Evolutionary conservation across 108 stramenopile genomes (phyloP).

Genomic region (Poteriospumella lacustris): DNA sequence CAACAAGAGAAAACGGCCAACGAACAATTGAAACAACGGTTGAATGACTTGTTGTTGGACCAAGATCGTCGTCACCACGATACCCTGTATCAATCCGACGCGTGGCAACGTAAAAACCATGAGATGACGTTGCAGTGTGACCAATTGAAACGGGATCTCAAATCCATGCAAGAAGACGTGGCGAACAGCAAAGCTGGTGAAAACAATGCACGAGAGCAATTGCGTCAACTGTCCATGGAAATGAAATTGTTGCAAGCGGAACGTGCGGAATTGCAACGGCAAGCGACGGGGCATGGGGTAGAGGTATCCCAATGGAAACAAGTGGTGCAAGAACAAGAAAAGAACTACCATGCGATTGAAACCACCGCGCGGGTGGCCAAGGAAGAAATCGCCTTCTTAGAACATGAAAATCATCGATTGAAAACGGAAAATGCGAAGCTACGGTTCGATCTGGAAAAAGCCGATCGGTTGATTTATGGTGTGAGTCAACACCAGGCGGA

Average conservation of each 20-base stretch:
- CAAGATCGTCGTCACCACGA: not conserved
- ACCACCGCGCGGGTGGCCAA: not conserved
- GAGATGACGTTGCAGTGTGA: not conserved
- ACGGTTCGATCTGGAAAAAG: not conserved
- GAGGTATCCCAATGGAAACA: not conserved
- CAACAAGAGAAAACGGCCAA: too few species aligned
- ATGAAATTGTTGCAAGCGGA: not conserved
- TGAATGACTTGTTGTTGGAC: not conserved
- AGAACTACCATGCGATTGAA: not conserved
- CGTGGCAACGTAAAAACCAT: not conserved
- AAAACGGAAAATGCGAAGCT: not conserved
- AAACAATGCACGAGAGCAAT: not conserved
- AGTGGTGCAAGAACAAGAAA: not conserved
- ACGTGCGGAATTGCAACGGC: not conserved
- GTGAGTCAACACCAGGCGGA: not conserved
- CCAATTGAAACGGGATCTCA: not conserved
- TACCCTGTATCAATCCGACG: not conserved
- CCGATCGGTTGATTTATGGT: not conserved
- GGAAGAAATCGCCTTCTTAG: not conserved
- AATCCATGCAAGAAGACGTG: not conserved
- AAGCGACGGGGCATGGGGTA: not conserved
- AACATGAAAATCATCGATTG: not conserved
- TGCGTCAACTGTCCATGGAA: not conserved
- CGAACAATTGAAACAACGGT: not conserved
- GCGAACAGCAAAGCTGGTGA: not conserved